Conservation (phyloP, 257 asterid genomes). For the Solanum bulbocastanum region DNA sequence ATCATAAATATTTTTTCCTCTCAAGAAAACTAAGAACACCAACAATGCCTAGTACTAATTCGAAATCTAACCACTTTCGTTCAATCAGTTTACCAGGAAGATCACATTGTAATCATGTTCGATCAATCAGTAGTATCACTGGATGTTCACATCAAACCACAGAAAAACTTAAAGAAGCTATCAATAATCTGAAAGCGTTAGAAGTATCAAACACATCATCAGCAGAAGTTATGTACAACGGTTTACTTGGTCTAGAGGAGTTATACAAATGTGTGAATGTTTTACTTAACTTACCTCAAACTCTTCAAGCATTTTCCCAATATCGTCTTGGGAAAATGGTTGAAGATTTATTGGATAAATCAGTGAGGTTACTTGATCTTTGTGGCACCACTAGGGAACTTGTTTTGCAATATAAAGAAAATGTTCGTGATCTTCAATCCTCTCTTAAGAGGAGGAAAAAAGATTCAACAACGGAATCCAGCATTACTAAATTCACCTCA, state of each 20-base stretch:
- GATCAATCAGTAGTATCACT: constrained; percentile 24
- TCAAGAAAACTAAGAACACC: background rate
- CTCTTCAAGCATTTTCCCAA: constrained; percentile 8
- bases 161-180: constrained; percentile 12
- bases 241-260: constrained; percentile 6
- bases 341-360: constrained; percentile 3
- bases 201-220: background rate
- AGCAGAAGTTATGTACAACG: background rate
- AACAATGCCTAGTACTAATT: background rate
- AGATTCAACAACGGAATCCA: constrained; percentile 1
- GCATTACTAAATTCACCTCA: constrained; percentile 1
- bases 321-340: constrained; percentile 3
- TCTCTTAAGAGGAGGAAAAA: constrained; percentile 4
- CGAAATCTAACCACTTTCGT: constrained; percentile 1
- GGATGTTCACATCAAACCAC: constrained; percentile 19
- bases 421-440: constrained; percentile 9
- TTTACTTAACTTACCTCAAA: constrained; percentile 14
- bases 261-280: constrained; percentile 3
- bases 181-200: constrained; percentile 8
- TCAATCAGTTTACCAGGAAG: background rate
- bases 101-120: constrained; percentile 9
- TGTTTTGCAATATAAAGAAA: background rate
- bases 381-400: constrained; percentile 6
- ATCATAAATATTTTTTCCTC: background rate
- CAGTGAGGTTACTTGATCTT: constrained; percentile 5